Evolutionary conservation across 495 filamentous ascomycete species (phyloP), one percentile per base, ranked within the genome.

Genomic region (Daldinia concentrica): DNA sequence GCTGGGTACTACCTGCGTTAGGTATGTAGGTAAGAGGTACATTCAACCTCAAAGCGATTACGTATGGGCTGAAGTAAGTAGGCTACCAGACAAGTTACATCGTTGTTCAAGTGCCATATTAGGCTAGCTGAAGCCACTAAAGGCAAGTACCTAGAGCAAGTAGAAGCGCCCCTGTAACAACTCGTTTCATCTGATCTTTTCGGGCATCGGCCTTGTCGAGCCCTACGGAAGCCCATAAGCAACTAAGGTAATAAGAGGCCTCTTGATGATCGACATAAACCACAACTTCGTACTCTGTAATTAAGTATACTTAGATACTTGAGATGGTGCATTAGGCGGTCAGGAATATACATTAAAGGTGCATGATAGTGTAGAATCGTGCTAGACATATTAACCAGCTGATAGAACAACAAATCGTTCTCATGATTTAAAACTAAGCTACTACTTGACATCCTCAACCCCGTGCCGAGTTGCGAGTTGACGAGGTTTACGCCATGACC

Each of bases 241-340:
- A 43, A 39, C 58, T 30, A 39, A 36, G 55, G 39, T 58, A 50
- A 65, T 29, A 29, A 73, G 71, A 73, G 71, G 71, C 71, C 71
- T 73, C 71, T 69, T 15, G 57, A 63, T 57, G 56, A 73, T 65
- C 70, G 45, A 57, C 62, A 57, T 72, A 19, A 6, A 36, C 19
- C 64, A 68, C 51, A 58, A 57, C 24, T 60, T 73, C 70, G 70
- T 73, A 73, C 70, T 73, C 65, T 65, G 55, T 73, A 73, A 73
- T 73, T 73, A 65, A 61, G 43, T 72, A 51, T 71, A 62, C 50
- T 36, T 71, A 8, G 41, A 54, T 72, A 68, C 64, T 66, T 71
- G 24, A 26, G 24, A 62, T 27, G 11, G 36, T 26, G 34, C 43
- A 62, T 63, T 26, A 55, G 22, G 63, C 69, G 64, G 69, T 67